Evolutionary conservation across 257 asterid species (phyloP).

Genomic region (Solanum pennellii): DNA sequence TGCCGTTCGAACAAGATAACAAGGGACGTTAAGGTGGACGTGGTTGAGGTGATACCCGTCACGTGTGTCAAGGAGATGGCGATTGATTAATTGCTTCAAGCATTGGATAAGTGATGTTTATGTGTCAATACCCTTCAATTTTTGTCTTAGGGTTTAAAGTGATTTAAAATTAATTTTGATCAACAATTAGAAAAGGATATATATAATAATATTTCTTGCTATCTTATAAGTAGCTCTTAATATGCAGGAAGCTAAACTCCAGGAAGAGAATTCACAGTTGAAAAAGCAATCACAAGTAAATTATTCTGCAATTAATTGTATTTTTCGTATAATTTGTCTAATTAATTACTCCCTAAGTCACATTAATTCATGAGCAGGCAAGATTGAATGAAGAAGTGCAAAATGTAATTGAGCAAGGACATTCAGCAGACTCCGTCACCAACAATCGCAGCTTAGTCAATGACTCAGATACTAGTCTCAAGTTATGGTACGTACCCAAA

Average conservation of each 20-base stretch:
- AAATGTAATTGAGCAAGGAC: slow-evolving; percentile 18
- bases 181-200: neutral
- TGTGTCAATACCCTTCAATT: neutral
- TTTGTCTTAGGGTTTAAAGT: neutral
- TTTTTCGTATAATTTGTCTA: too few species aligned
- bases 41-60: too few species aligned
- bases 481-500: slow-evolving; percentile 36
- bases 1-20: neutral
- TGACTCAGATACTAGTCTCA: slow-evolving; percentile 47
- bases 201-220: neutral
- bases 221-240: neutral
- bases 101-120: too few species aligned
- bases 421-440: slow-evolving; percentile 30
- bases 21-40: too few species aligned
- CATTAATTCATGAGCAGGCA: neutral
- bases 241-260: slow-evolving; percentile 46
- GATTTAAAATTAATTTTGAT: neutral
- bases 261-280: slow-evolving; percentile 43
- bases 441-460: slow-evolving; percentile 5
- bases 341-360: neutral
- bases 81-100: too few species aligned
- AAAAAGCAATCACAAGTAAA: slow-evolving; percentile 29
- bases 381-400: neutral
- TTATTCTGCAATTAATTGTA: neutral
- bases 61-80: too few species aligned